Conservation (phyloP, 257 asterid genomes). For the Striga asiatica region DNA sequence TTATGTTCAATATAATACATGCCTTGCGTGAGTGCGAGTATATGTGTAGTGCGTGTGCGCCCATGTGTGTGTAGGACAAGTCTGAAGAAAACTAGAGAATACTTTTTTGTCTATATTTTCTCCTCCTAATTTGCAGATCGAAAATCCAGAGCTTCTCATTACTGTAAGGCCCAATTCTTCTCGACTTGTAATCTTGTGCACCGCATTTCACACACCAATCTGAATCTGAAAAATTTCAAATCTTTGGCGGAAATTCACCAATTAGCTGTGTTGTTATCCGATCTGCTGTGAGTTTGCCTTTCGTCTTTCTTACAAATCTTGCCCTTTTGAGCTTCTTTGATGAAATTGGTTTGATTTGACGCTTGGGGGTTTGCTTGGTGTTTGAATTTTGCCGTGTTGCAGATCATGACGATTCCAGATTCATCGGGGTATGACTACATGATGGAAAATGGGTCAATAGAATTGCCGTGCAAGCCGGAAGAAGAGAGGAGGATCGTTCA, state of each 20-base stretch:
- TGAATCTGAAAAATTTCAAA: neutral
- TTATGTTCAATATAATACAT: no score
- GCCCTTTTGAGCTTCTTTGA: neutral
- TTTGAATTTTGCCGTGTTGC: conserved; percentile 11
- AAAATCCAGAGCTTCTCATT: conserved; percentile 6
- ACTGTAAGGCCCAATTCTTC: neutral
- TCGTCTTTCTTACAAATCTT: neutral
- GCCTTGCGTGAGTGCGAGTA: no score
- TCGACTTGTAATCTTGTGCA: conserved; percentile 35
- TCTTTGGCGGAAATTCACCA: neutral
- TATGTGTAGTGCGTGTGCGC: no score
- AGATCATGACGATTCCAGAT: conserved; percentile 84
- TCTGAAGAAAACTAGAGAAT: no score
- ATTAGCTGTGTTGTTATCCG: conserved; percentile 12
- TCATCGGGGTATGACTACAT: conserved; percentile 37
- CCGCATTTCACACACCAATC: conserved; percentile 1
- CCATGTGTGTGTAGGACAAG: no score
- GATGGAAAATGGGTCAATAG: conserved; percentile 80
- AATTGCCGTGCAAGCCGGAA: conserved; percentile 76
- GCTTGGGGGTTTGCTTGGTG: neutral
- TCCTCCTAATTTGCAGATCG: neutral
- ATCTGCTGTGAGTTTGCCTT: conserved; percentile 23
- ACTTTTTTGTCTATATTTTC: conserved; percentile 16
- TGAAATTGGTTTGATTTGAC: conserved; percentile 8
- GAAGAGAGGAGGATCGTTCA: conserved; percentile 61